Evolutionary conservation across 495 filamentous ascomycete species (phyloP).

Genomic region (Penicillium lagena): DNA sequence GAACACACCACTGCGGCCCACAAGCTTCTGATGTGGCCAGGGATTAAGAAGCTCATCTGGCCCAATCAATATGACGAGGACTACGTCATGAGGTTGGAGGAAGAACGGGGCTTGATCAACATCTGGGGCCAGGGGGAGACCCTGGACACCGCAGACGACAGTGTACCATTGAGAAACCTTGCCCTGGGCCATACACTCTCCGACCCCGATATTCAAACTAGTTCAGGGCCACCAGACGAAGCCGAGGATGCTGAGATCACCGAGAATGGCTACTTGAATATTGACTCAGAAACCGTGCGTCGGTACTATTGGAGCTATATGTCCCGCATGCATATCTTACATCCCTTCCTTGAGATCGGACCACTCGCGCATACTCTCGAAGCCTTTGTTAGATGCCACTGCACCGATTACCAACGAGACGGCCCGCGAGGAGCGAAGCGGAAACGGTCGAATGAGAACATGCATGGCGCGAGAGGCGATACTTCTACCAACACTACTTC

Average conservation of each 20-base stretch:
- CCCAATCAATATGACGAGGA: constrained; percentile 43
- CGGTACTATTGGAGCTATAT: constrained; percentile 66
- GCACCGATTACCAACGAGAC: constrained; percentile 13
- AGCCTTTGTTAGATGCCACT: constrained; percentile 42
- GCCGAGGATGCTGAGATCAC: constrained; percentile 29
- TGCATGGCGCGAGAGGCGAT: constrained; percentile 13
- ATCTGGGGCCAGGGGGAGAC: constrained; percentile 77
- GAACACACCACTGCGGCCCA: constrained; percentile 81
- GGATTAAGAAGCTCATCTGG: constrained; percentile 51
- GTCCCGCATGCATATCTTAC: constrained; percentile 76
- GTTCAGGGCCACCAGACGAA: background rate
- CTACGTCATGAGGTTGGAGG: constrained; percentile 71
- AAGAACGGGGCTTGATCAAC: constrained; percentile 66
- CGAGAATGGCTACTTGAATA: constrained; percentile 1
- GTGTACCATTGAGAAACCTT: constrained; percentile 10
- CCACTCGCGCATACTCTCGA: constrained; percentile 42
- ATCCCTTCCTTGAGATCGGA: constrained; percentile 70
- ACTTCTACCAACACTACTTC: background rate
- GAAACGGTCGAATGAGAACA: constrained; percentile 32
- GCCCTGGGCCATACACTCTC: constrained; percentile 4
- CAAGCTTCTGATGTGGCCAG: constrained; percentile 64
- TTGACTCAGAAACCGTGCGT: constrained; percentile 52
- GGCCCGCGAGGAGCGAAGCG: constrained; percentile 31
- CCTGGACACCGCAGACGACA: constrained; percentile 40
- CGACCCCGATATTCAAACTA: background rate